These are phyloP conservation scores for Chrysosphaeria jannelii DNA, from an alignment of 2,329 filamentous ascomycete species.

Conservation along the genomic window DNA sequence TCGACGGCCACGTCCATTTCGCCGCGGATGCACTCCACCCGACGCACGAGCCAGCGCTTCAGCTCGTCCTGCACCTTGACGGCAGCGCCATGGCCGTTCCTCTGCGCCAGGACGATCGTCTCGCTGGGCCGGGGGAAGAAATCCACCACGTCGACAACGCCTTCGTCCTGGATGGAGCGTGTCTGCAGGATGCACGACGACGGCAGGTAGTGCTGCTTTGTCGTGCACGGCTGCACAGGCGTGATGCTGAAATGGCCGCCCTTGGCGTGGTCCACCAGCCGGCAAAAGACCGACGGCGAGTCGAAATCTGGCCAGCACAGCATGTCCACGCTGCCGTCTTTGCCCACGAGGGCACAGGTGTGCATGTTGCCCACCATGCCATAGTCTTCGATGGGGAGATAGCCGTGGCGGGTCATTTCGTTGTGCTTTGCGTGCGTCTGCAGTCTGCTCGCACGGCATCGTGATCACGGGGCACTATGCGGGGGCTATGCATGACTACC, in stretches of 20 bases:
- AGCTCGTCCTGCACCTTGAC: conserved; percentile 26
- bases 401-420: too few relatives aligned
- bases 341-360: conserved; percentile 45
- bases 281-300: conserved; percentile 45
- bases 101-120: too few relatives aligned
- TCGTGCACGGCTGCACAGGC: conserved; percentile 26
- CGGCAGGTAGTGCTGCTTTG: conserved; percentile 50
- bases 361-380: conserved; percentile 59
- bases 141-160: conserved; percentile 41
- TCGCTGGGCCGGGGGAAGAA: conserved; percentile 45
- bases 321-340: conserved; percentile 43
- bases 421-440: too few relatives aligned
- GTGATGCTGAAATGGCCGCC: conserved; percentile 43
- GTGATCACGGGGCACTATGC: too few relatives aligned
- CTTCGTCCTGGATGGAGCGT: conserved; percentile 46
- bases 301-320: conserved; percentile 68
- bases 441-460: too few relatives aligned
- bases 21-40: conserved; percentile 44
- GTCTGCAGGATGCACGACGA: conserved; percentile 50
- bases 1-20: conserved; percentile 31
- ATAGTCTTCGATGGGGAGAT: conserved; percentile 42
- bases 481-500: too few relatives aligned
- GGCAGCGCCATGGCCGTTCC: too few relatives aligned
- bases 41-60: conserved; percentile 39
- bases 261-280: conserved; percentile 42